Evolutionary conservation across 306 rosid species (phyloP).

Genomic region (Begonia peltatifolia): DNA sequence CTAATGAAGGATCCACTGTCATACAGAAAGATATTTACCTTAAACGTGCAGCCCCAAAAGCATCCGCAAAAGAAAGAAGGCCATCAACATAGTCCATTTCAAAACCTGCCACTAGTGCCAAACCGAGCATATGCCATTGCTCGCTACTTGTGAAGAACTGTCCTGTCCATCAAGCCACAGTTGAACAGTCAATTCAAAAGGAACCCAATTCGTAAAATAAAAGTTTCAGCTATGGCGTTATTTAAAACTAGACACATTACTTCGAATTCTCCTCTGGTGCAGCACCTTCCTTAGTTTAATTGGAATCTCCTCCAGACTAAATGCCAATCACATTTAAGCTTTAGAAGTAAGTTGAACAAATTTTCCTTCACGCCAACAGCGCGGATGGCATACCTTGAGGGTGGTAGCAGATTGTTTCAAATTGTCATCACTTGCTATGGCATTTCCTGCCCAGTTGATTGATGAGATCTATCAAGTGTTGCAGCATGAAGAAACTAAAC

Average conservation of each 20-base stretch:
- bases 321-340: too few species aligned
- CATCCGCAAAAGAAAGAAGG: slow-evolving; percentile 71
- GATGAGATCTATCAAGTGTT: slow-evolving; percentile 3
- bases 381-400: too few species aligned
- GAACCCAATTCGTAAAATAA: too few species aligned
- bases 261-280: slow-evolving; percentile 70
- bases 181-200: too few species aligned
- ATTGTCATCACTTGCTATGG: slow-evolving; percentile 33
- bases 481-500: too few species aligned
- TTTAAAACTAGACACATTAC: slow-evolving; percentile 31
- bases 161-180: too few species aligned
- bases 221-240: too few species aligned
- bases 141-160: slow-evolving; percentile 82
- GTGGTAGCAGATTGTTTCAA: too few species aligned
- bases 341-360: too few species aligned
- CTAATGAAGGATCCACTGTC: too few species aligned
- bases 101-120: slow-evolving; percentile 79
- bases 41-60: slow-evolving; percentile 96
- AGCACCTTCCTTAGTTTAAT: slow-evolving; percentile 17
- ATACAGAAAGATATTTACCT: too few species aligned
- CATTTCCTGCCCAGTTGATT: slow-evolving; percentile 16
- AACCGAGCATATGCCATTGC: slow-evolving; percentile 99
- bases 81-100: slow-evolving; percentile 61
- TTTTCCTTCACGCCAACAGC: too few species aligned
- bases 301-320: slow-evolving; percentile 34